Percentiles rank a stretch among this genome's conserved stretches.
Evolutionary conservation across 352 stramenopile genomes (phyloP).

Genomic region (Phytopythium vexans): DNA sequence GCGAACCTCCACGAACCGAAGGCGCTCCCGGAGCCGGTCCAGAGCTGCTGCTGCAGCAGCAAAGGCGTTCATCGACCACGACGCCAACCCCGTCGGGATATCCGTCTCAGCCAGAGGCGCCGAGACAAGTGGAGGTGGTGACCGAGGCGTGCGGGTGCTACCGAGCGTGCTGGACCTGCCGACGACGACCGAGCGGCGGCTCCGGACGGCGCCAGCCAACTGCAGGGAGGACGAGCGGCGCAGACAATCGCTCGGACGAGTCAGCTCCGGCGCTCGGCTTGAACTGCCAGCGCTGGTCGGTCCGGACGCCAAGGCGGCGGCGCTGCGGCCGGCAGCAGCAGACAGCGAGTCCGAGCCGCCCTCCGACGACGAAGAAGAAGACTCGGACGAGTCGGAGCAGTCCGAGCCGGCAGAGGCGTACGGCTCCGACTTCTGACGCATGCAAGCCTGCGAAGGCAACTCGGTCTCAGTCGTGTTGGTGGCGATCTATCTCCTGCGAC

Average conservation of each 20-base stretch:
- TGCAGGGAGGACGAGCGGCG: conserved; percentile 8
- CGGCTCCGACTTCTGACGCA: conserved; percentile 24
- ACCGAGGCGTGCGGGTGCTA: conserved; percentile 8
- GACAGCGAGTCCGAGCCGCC: conserved; percentile 21
- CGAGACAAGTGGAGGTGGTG: conserved; percentile 1
- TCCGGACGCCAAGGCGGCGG: conserved; percentile 9
- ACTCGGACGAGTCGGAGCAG: conserved; percentile 14
- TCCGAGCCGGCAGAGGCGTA: conserved; percentile 31
- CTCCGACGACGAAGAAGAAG: conserved; percentile 14
- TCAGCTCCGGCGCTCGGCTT: conserved; percentile 10
- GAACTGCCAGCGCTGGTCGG: conserved; percentile 24
- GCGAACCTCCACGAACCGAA: not conserved
- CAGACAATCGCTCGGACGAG: conserved; percentile 10
- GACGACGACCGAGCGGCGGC: conserved; percentile 3
- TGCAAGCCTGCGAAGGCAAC: not conserved
- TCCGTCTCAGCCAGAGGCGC: conserved; percentile 1
- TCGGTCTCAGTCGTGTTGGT: conserved; percentile 9
- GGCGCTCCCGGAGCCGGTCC: conserved; percentile 1
- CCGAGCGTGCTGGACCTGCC: conserved; percentile 14
- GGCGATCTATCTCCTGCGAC: too few relatives aligned
- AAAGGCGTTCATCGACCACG: conserved; percentile 6
- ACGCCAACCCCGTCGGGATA: conserved; percentile 4
- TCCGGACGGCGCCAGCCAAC: conserved; percentile 18
- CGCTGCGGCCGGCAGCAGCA: not conserved
- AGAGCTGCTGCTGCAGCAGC: not conserved